A percentile compares a stretch with the other conserved stretches of the same genome.
Evolutionary conservation across 176 grass and related monocot genomes (phyloP).

Genomic region (Raddia guianensis): DNA sequence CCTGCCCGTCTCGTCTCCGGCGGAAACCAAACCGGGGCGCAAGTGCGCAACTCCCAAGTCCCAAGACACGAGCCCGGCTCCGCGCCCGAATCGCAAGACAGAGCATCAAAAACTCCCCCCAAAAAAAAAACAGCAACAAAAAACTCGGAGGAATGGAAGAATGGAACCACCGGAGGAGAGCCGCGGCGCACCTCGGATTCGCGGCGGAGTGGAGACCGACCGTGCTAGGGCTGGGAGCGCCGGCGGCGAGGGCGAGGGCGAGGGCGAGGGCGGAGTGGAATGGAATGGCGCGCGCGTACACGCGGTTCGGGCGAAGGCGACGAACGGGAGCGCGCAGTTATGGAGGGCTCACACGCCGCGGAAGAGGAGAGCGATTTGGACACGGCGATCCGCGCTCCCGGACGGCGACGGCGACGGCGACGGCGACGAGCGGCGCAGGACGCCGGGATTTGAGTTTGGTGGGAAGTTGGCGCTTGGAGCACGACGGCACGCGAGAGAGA

Average conservation of each 20-base stretch:
- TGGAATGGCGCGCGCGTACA: not conserved
- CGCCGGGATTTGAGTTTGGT: not conserved
- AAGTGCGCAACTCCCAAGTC: not conserved
- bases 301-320: not conserved
- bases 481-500: not conserved
- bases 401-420: slow-evolving; percentile 21
- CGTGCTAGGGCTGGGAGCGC: not conserved
- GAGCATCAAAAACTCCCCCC: not conserved
- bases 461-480: not conserved
- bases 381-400: not conserved
- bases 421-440: not conserved
- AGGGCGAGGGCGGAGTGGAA: not conserved
- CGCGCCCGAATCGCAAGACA: not conserved
- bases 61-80: not conserved
- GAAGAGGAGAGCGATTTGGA: slow-evolving; percentile 4
- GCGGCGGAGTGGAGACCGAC: not conserved
- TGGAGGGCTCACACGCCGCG: not conserved
- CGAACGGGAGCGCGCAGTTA: not conserved
- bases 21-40: not conserved
- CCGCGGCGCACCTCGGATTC: not conserved
- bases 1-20: not conserved
- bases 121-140: no score
- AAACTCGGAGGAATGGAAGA: not conserved
- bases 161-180: not conserved
- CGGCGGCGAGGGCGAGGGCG: not conserved